Percentiles rank a stretch among this genome's conserved stretches.
Evolutionary conservation across 75 land plant species (phyloP).

Genomic region (Ceratopteris richardii): DNA sequence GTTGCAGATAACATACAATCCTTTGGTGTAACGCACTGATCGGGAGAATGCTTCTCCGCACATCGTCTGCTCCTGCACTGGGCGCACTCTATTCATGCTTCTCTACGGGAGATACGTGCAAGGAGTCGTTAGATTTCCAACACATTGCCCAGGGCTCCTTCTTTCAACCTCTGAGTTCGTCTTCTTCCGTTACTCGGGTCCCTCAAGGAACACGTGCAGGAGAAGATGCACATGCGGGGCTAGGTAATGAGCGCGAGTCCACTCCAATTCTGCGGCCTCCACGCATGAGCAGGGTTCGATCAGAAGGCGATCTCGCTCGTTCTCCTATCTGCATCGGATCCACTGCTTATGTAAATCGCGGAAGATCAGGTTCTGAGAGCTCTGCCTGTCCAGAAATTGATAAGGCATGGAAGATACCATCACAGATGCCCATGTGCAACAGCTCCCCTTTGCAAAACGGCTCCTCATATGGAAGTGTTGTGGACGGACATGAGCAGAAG

Average conservation of each 20-base stretch:
- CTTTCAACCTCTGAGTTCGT: background rate
- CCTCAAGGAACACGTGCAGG: too few relatives aligned
- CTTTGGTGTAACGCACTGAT: too few relatives aligned
- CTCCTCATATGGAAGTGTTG: background rate
- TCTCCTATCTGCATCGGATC: background rate
- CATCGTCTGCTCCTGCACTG: slow-evolving; percentile 31
- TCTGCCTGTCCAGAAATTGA: background rate
- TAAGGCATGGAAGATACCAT: background rate
- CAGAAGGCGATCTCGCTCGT: background rate
- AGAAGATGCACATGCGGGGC: too few relatives aligned
- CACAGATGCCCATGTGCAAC: background rate
- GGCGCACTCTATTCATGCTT: slow-evolving; percentile 8
- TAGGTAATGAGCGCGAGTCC: too few relatives aligned
- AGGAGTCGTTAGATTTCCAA: background rate
- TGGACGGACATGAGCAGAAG: background rate
- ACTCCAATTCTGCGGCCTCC: background rate
- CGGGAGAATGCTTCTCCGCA: slow-evolving; percentile 41
- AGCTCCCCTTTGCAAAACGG: background rate
- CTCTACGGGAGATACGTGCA: too few relatives aligned
- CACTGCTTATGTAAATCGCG: background rate
- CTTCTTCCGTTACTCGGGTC: background rate
- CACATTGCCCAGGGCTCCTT: background rate
- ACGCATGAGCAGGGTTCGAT: background rate
- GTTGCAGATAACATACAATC: too few relatives aligned
- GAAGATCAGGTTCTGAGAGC: background rate